Base-by-base conservation (phyloP, 768 basidiomycete genomes). In the Auriculariales sp. region DNA sequence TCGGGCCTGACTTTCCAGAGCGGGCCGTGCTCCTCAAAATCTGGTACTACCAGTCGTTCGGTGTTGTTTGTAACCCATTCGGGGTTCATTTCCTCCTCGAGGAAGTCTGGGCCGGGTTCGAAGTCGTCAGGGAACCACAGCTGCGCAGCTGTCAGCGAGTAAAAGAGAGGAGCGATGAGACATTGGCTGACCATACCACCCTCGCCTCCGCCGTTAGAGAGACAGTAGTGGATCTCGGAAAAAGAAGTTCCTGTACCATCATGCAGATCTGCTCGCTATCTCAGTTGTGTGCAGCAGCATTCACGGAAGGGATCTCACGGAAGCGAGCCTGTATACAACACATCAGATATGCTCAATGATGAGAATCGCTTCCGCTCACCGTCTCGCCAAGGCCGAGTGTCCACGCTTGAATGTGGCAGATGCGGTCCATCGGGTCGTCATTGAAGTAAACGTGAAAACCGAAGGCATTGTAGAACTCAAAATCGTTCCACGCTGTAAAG, bases 391-490 rank as follows among this genome's bases (percentile, higher is more conserved):
- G n/a, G 10, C 58, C 58, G 28, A 55, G 44, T n/a, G 62, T 62
- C 62, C 62, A 63, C 17, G 53, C 46, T 35, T 63, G 62, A 17
- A 62, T 57, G 35, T 63, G 62, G 24, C 47, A 52, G 12, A 63
- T 47, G 25, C 53, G 34, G 19, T 57, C 58, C 51, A 56, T 44
- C 4, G 56, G 28, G 46, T 60, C 60, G 49, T 62, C 62, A 31
- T 49, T 52, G 55, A 57, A 62, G 44, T 49, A 50, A 19, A 63
- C 57, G 45, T 63, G 56, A 51, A 61, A 62, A 33, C 62, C 62
- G 10, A 55, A 53, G 22, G 57, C 47, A 50, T 63, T 62, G 54
- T 58, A 63, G 49, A 63, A 63, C 46, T 63, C 59, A 47, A 62
- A 53, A 42, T 53, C 58, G 46, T 63, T 50, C 47, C 48, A 53